Conservation (phyloP, 1,284 basidiomycete species). For the Sanghuangporus weigelae region DNA sequence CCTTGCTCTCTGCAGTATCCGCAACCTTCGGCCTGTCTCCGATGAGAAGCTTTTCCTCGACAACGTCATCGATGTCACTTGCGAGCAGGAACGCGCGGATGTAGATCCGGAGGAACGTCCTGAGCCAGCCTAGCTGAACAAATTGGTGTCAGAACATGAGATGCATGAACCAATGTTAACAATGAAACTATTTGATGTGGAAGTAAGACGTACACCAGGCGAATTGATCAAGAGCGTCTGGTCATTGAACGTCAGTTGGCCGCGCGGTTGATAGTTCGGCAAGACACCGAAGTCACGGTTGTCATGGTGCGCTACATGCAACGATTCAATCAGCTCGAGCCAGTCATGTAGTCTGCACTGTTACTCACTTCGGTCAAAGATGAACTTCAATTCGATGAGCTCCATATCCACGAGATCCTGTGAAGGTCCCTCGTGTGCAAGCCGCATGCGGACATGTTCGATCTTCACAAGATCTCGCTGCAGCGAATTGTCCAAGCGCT, state of each 20-base stretch:
- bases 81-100: constrained; percentile 69
- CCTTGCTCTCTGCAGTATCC: constrained; percentile 41
- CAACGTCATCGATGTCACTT: constrained; percentile 69
- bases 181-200: not conserved
- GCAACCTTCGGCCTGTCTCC: constrained; percentile 71
- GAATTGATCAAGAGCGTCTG: constrained; percentile 64
- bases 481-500: constrained; percentile 72
- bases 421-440: constrained; percentile 62
- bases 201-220: constrained; percentile 47
- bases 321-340: constrained; percentile 8
- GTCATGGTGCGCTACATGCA: constrained; percentile 58
- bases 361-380: constrained; percentile 66
- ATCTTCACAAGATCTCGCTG: constrained; percentile 74
- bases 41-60: constrained; percentile 72
- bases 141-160: not conserved
- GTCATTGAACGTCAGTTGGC: constrained; percentile 45
- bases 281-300: constrained; percentile 79
- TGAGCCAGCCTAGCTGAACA: constrained; percentile 61
- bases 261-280: constrained; percentile 68
- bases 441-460: constrained; percentile 76
- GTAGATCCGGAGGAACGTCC: constrained; percentile 66
- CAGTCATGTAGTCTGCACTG: not conserved
- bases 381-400: constrained; percentile 76
- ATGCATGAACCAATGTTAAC: not conserved
- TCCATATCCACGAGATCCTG: constrained; percentile 73